Evolutionary conservation across 352 stramenopile genomes (phyloP).

Genomic region (Phytophthora ohioensis): DNA sequence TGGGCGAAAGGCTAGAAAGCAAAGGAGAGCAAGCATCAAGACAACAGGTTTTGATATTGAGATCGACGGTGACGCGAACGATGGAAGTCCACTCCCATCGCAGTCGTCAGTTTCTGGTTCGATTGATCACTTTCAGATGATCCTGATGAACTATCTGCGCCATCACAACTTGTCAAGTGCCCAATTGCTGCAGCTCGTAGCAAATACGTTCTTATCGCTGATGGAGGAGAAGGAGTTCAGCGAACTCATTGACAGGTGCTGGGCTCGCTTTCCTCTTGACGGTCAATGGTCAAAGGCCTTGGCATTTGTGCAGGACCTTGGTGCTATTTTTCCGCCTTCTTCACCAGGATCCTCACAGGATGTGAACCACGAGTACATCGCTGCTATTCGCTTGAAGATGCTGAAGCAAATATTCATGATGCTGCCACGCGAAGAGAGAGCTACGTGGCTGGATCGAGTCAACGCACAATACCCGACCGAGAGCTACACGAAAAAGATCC

Average conservation of each 20-base stretch:
- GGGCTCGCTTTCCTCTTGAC: conserved; percentile 46
- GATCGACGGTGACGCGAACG: conserved; percentile 29
- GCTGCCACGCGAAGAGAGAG: conserved; percentile 59
- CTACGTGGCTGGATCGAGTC: conserved; percentile 60
- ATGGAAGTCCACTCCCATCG: conserved; percentile 13
- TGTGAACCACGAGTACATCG: conserved; percentile 36
- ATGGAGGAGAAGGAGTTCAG: conserved; percentile 56
- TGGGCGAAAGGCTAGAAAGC: conserved; percentile 40
- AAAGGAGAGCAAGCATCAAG: conserved; percentile 24
- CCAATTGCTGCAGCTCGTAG: conserved; percentile 54
- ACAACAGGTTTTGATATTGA: conserved; percentile 22
- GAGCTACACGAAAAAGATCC: conserved; percentile 45
- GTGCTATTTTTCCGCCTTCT: background rate
- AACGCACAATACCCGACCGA: conserved; percentile 57
- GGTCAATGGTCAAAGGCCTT: conserved; percentile 59
- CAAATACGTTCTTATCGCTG: conserved; percentile 53
- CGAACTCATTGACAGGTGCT: conserved; percentile 50
- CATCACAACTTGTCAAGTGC: conserved; percentile 57
- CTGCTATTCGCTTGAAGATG: conserved; percentile 49
- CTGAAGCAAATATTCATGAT: conserved; percentile 68
- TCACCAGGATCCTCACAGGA: conserved; percentile 10
- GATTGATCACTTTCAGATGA: conserved; percentile 67
- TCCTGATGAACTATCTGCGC: conserved; percentile 70
- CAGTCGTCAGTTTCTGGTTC: conserved; percentile 24
- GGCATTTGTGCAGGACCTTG: conserved; percentile 51